These are phyloP conservation scores for Aspergillus calidoustus DNA, from an alignment of 2,329 filamentous ascomycete genomes.

Conservation along the genomic window DNA sequence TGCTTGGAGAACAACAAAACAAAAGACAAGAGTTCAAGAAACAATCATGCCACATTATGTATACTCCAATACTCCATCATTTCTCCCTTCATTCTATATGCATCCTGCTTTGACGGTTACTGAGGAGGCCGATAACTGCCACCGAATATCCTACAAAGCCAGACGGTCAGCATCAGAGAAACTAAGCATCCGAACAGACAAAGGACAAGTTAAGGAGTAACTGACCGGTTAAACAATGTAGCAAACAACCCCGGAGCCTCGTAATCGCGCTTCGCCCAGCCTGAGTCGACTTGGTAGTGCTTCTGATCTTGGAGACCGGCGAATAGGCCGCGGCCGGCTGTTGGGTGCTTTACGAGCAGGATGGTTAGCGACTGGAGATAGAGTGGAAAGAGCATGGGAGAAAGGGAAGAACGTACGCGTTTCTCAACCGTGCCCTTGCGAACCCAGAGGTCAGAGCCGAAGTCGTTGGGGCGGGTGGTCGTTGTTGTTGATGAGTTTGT, in stretches of 20 bases:
- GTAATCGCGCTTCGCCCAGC: slow-evolving; percentile 39
- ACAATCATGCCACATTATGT: neutral
- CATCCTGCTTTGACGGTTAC: neutral
- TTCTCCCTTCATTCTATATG: neutral
- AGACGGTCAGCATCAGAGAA: neutral
- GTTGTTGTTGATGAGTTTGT: slow-evolving; percentile 2
- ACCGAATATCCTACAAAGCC: slow-evolving; percentile 8
- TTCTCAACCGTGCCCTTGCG: slow-evolving; percentile 18
- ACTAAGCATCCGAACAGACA: neutral
- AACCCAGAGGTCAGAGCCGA: slow-evolving; percentile 43
- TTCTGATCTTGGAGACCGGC: slow-evolving; percentile 45
- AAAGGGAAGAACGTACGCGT: slow-evolving; percentile 25
- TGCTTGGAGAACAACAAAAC: neutral
- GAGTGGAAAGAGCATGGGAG: neutral
- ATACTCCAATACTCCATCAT: neutral
- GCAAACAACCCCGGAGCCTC: slow-evolving; percentile 21
- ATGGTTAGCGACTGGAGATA: neutral
- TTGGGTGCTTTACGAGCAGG: slow-evolving; percentile 30
- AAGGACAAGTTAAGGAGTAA: neutral
- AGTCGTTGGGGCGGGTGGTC: slow-evolving; percentile 36
- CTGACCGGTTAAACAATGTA: slow-evolving; percentile 31
- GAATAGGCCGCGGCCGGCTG: slow-evolving; percentile 43
- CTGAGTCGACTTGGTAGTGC: slow-evolving; percentile 43
- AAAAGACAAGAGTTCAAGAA: neutral
- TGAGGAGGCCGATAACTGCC: slow-evolving; percentile 13